These are phyloP conservation scores for Aspergillus sclerotiicarbonarius DNA, from an alignment of 495 filamentous ascomycete species.

Conservation along the genomic window DNA sequence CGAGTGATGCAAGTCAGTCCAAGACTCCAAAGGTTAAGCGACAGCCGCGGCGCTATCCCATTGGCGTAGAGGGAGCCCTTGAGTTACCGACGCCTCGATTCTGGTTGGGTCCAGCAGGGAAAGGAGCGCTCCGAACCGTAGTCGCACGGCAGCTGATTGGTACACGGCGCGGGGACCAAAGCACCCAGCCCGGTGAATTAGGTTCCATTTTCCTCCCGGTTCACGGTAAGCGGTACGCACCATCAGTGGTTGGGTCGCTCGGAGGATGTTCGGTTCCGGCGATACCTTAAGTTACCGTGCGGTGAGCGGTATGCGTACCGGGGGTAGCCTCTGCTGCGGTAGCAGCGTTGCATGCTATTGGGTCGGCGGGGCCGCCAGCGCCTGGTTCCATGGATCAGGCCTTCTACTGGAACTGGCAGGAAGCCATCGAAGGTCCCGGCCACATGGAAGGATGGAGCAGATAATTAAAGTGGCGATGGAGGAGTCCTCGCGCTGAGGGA, in stretches of 20 bases:
- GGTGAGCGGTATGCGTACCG: slow-evolving; percentile 3
- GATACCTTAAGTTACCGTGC: slow-evolving; percentile 8
- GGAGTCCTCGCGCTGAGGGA: not conserved
- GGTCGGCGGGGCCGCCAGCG: slow-evolving; percentile 8
- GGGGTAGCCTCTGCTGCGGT: not conserved
- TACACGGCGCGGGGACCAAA: not conserved
- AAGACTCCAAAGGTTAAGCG: slow-evolving; percentile 14
- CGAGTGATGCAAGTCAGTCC: slow-evolving; percentile 10
- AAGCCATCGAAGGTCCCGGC: slow-evolving; percentile 4
- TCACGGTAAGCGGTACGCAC: slow-evolving; percentile 2
- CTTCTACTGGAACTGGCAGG: slow-evolving; percentile 12
- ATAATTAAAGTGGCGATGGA: slow-evolving; percentile 15
- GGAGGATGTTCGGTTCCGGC: slow-evolving; percentile 23
- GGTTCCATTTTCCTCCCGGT: not conserved
- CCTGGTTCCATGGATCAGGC: slow-evolving; percentile 20
- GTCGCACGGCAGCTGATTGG: slow-evolving; percentile 18
- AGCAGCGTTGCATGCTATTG: slow-evolving; percentile 7
- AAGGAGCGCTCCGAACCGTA: slow-evolving; percentile 29
- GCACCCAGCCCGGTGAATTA: slow-evolving; percentile 1
- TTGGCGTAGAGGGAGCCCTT: slow-evolving; percentile 10
- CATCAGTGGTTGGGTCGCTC: slow-evolving; percentile 2
- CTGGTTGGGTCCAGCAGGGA: slow-evolving; percentile 23
- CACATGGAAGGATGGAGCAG: not conserved
- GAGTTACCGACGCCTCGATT: slow-evolving; percentile 6
- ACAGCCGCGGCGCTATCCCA: slow-evolving; percentile 13